Conservation (phyloP, 2,329 filamentous ascomycete species). For the Verticillium longisporum region DNA sequence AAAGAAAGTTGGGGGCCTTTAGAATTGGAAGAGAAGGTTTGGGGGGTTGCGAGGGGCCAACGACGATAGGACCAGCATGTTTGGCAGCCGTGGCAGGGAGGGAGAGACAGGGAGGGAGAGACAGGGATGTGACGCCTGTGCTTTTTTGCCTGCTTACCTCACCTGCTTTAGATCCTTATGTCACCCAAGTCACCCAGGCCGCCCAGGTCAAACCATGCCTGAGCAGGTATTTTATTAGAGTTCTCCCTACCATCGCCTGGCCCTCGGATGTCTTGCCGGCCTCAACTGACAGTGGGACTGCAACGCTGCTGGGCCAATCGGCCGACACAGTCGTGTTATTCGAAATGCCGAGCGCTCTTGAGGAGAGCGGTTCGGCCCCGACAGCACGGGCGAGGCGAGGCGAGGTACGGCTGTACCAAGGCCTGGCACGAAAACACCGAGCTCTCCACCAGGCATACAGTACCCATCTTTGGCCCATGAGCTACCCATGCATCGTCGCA, state of each 20-base stretch:
- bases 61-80: neutral
- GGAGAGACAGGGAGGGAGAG: too few species aligned
- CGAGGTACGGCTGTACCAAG: too few species aligned
- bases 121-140: neutral
- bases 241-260: neutral
- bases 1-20: neutral
- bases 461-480: too few species aligned
- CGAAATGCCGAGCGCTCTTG: neutral
- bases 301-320: neutral
- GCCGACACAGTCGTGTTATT: neutral
- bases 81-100: too few species aligned
- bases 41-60: neutral
- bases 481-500: too few species aligned
- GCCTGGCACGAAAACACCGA: neutral
- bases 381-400: neutral
- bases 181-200: too few species aligned
- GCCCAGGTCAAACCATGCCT: too few species aligned
- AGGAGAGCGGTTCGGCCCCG: neutral
- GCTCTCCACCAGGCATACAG: too few species aligned
- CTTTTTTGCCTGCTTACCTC: neutral
- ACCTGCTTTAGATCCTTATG: too few species aligned
- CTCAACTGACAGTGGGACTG: neutral
- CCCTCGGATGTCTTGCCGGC: neutral
- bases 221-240: neutral
- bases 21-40: neutral